phyloP scores from a whole-genome alignment of 2,329 filamentous ascomycete species.

The Fusarium verrucosum region DNA sequence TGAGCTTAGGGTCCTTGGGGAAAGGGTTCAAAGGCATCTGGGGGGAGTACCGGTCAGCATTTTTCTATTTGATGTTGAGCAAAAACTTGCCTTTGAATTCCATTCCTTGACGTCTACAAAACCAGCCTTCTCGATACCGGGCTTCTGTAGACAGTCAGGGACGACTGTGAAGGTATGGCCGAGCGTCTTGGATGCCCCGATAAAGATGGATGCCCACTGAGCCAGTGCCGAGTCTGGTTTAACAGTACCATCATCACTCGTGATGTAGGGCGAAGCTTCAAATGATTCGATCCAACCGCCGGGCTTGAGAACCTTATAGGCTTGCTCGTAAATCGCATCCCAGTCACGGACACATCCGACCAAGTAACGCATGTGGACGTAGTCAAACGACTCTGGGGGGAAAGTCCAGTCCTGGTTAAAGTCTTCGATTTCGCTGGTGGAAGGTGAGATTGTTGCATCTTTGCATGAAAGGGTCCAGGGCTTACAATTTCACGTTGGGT shows the following conservation, averaged over 20 bases:
- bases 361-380: slow-evolving; percentile 30
- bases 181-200: slow-evolving; percentile 22
- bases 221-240: slow-evolving; percentile 27
- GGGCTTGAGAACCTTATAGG: slow-evolving; percentile 20
- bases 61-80: accelerated
- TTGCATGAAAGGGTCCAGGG: accelerated
- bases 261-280: slow-evolving; percentile 24
- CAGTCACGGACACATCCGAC: slow-evolving; percentile 32
- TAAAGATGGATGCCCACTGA: slow-evolving; percentile 29
- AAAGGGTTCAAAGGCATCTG: slow-evolving; percentile 28
- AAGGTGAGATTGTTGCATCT: neutral
- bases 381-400: slow-evolving; percentile 22
- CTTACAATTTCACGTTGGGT: slow-evolving; percentile 31
- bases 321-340: slow-evolving; percentile 13
- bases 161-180: slow-evolving; percentile 32
- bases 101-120: slow-evolving; percentile 31
- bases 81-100: slow-evolving; percentile 17
- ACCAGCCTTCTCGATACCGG: slow-evolving; percentile 16
- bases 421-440: slow-evolving; percentile 27
- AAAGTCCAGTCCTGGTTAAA: slow-evolving; percentile 37
- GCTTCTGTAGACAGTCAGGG: slow-evolving; percentile 19
- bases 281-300: slow-evolving; percentile 28
- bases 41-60: neutral
- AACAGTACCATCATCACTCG: slow-evolving; percentile 21
- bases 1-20: slow-evolving; percentile 28